Conservation (phyloP, 164 flowering plant species). For the Buxus sempervirens region DNA sequence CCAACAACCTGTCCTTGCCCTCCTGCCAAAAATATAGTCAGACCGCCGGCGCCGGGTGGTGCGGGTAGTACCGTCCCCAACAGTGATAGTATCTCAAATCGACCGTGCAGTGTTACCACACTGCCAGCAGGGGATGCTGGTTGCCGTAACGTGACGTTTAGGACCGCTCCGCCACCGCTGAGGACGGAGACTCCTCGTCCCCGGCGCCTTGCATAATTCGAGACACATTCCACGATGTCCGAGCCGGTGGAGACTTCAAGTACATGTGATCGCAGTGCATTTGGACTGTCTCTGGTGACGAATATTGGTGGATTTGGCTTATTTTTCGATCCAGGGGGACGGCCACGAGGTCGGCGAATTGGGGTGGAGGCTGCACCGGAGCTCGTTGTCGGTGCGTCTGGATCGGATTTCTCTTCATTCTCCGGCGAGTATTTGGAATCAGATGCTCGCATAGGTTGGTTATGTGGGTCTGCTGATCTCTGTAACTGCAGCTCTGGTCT, state of each 20-base stretch:
- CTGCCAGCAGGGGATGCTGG: constrained; percentile 40
- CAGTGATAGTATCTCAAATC: constrained; percentile 50
- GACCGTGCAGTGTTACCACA: constrained; percentile 42
- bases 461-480: constrained; percentile 11
- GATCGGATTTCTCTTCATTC: constrained; percentile 11
- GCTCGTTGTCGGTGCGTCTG: constrained; percentile 13
- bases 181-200: constrained; percentile 49
- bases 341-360: constrained; percentile 49
- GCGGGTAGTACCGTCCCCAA: constrained; percentile 53
- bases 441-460: constrained; percentile 10
- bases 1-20: constrained; percentile 55
- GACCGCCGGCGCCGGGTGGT: constrained; percentile 44
- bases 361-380: constrained; percentile 10
- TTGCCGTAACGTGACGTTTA: constrained; percentile 41
- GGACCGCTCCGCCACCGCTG: constrained; percentile 45
- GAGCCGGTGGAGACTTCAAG: constrained; percentile 39
- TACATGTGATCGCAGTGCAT: constrained; percentile 44
- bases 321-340: constrained; percentile 60
- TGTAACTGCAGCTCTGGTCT: constrained; percentile 34
- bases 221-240: constrained; percentile 42
- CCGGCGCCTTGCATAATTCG: constrained; percentile 37
- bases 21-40: constrained; percentile 41
- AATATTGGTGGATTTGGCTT: constrained; percentile 56
- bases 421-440: constrained; percentile 25
- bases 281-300: constrained; percentile 47